Evolutionary conservation across 345 rosid species (phyloP).

Genomic region (Eucalyptus polybractea): DNA sequence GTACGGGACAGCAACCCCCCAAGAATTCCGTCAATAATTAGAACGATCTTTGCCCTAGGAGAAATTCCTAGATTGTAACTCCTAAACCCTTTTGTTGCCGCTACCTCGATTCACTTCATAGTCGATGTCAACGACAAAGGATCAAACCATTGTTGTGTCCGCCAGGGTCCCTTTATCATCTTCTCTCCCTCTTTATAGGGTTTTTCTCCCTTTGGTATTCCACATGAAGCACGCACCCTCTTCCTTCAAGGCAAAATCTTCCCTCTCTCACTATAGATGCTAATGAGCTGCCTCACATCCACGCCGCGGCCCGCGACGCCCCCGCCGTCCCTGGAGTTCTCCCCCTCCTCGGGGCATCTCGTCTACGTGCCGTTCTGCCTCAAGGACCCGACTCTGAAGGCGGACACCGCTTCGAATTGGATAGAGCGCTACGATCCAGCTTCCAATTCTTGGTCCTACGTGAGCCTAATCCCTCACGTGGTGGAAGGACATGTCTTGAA

Average conservation of each 20-base stretch:
- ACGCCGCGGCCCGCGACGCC: neutral
- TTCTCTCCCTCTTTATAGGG: neutral
- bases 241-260: neutral
- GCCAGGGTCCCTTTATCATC: neutral
- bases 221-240: neutral
- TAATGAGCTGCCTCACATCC: slow-evolving; percentile 20
- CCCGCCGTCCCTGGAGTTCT: neutral
- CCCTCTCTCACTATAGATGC: neutral
- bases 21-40: neutral
- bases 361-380: slow-evolving; percentile 23
- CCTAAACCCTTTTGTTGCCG: neutral
- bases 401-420: slow-evolving; percentile 9
- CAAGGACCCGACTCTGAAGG: neutral
- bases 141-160: neutral
- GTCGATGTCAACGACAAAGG: neutral
- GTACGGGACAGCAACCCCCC: neutral
- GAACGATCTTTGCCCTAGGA: neutral
- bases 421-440: slow-evolving; percentile 28
- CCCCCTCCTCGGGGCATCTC: neutral
- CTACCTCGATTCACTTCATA: neutral
- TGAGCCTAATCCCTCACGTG: slow-evolving; percentile 11
- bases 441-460: slow-evolving; percentile 23
- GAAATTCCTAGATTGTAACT: neutral
- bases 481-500: slow-evolving; percentile 23
- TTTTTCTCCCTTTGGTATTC: neutral